Percentiles rank a stretch among this genome's conserved stretches.
phyloP scores from a whole-genome alignment of 2,329 filamentous ascomycete genomes.

The Exophiala aquamarina region DNA sequence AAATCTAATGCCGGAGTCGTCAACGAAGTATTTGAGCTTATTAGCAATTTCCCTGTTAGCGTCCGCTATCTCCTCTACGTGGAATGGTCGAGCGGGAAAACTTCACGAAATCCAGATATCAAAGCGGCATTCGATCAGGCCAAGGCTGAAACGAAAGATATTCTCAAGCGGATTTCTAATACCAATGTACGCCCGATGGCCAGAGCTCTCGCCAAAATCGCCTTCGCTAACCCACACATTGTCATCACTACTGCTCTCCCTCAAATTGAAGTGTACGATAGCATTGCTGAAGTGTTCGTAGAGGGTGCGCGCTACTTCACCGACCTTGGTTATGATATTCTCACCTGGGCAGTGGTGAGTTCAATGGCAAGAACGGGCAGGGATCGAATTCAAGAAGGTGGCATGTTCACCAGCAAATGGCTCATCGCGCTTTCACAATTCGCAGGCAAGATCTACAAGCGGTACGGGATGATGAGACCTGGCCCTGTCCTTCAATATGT shows the following conservation, averaged over 20 bases:
- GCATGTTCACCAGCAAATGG: conserved; percentile 85
- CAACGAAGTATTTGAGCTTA: conserved; percentile 81
- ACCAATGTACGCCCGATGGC: conserved; percentile 86
- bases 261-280: conserved; percentile 91
- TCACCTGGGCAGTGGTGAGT: conserved; percentile 89
- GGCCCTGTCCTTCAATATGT: conserved; percentile 88
- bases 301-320: conserved; percentile 95
- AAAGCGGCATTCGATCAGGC: conserved; percentile 75
- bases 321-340: conserved; percentile 84
- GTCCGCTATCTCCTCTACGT: conserved; percentile 86
- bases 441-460: conserved; percentile 83
- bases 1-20: conserved; percentile 80
- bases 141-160: conserved; percentile 75
- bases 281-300: conserved; percentile 90
- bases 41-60: conserved; percentile 74
- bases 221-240: conserved; percentile 83
- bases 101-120: conserved; percentile 74
- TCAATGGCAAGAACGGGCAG: conserved; percentile 60
- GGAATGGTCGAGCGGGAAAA: conserved; percentile 84
- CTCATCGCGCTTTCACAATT: conserved; percentile 87
- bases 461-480: conserved; percentile 80
- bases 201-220: conserved; percentile 85
- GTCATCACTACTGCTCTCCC: conserved; percentile 87
- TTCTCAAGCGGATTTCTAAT: conserved; percentile 84
- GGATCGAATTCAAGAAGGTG: conserved; percentile 61